Evolutionary conservation across 1,284 basidiomycete genomes (phyloP), one percentile per base, ranked within the genome.

Genomic region (Sporisorium graminicola): DNA sequence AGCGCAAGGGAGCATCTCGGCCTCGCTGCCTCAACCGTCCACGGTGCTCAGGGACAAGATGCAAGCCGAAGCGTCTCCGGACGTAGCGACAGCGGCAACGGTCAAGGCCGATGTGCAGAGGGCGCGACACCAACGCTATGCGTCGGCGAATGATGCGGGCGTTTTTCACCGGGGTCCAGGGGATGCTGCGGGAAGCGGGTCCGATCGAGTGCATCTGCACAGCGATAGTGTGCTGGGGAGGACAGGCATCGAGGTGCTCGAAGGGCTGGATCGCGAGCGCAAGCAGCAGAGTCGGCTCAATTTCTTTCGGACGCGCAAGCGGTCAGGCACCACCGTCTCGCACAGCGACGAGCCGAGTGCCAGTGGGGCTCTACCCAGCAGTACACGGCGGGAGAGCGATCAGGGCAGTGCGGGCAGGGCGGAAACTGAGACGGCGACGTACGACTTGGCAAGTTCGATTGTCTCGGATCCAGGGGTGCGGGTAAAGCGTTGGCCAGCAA

Each of bases 241-340:
- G 7, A 76, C 69, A 3, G 80, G 80, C 29, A 82, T 82, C 20
- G 79, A 82, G 49, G 62, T 82, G n/a, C 56, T 82, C 9, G 77
- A 80, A 33, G 66, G 65, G 2, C 51, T 81, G 14, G 78, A 81
- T 55, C 58, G 62, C 20, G 47, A 77, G 44, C 58, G 77, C 26
- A 55, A 50, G 37, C 60, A 71, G 40, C 43, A 64, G 7, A 35
- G 43, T 33, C 57, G 58, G 40, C 20, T 63, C 14, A 47, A 42
- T 12, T 58, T 68, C 24, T 65, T 78, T 58, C 53, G 67, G 5
- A 22, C 43, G 3, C 65, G 77, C 5, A 62, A 44, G 43, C 64
- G 66, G 5, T 71, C 73, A 12, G 58, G 58, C 33, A 76, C 65
- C 33, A 76, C 68, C 8, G n/a, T 73, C 27, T 60, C 63, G 5